Evolutionary conservation across 768 basidiomycete genomes (phyloP).

Genomic region (Asterophora lycoperdoides): DNA sequence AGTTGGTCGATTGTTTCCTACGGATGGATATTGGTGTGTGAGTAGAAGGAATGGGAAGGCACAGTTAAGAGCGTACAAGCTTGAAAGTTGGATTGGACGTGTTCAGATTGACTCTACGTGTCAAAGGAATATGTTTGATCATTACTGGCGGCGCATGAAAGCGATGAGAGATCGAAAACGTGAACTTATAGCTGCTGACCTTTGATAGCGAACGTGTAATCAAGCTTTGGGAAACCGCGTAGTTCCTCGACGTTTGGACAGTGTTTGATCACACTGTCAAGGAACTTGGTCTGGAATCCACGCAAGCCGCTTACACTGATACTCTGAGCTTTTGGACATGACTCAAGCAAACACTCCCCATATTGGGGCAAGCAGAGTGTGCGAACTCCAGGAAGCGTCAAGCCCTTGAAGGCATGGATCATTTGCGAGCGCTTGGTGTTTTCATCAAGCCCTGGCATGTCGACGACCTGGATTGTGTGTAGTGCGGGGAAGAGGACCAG

Average conservation of each 20-base stretch:
- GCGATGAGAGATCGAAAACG: background rate
- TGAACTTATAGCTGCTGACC: background rate
- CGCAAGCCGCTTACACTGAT: background rate
- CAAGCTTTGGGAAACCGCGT: background rate
- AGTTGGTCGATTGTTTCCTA: background rate
- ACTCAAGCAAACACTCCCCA: background rate
- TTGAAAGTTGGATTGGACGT: background rate
- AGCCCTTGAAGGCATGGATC: conserved; percentile 21
- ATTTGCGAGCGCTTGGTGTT: conserved; percentile 28
- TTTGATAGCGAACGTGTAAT: background rate
- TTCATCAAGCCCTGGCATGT: conserved; percentile 18
- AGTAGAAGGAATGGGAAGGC: background rate
- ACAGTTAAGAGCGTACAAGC: background rate
- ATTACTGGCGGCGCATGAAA: background rate
- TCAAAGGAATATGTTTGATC: background rate
- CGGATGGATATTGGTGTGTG: background rate
- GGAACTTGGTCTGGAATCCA: background rate
- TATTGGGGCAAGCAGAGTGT: background rate
- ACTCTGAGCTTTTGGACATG: background rate
- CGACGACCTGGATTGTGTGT: conserved; percentile 26
- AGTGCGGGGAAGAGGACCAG: conserved; percentile 10
- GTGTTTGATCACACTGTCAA: too few species aligned
- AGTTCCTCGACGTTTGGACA: background rate
- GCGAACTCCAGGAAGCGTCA: background rate
- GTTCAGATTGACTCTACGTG: background rate